Conservation (phyloP, 495 filamentous ascomycete genomes). For the Hyaloscypha variabilis region DNA sequence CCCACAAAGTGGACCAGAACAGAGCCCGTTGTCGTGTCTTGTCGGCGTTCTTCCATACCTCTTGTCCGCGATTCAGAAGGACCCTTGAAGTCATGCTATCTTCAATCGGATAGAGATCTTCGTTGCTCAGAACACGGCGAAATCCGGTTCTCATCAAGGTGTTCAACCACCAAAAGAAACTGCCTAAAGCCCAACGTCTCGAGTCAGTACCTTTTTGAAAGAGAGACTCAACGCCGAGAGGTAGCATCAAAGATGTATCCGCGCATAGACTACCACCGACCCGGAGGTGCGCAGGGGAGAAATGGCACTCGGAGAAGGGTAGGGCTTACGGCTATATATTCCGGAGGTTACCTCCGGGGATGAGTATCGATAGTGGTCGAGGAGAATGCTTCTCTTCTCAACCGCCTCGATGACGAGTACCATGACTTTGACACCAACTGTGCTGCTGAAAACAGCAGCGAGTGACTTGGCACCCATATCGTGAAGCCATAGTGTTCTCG, state of each 20-base stretch:
- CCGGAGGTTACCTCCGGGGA: conserved; percentile 61
- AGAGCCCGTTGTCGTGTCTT: conserved; percentile 42
- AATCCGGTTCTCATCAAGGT: conserved; percentile 47
- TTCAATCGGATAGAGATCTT: conserved; percentile 26
- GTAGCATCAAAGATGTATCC: no score
- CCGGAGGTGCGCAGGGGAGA: no score
- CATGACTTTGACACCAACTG: conserved; percentile 47
- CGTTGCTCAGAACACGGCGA: conserved; percentile 27
- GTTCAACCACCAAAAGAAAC: conserved; percentile 65
- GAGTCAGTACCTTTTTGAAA: background rate
- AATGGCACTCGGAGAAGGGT: background rate
- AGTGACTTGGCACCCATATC: conserved; percentile 19
- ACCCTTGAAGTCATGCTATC: conserved; percentile 21
- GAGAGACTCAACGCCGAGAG: no score
- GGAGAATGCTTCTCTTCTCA: conserved; percentile 53
- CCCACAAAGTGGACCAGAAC: conserved; percentile 52
- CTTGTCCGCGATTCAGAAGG: conserved; percentile 26
- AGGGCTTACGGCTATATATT: conserved; percentile 46
- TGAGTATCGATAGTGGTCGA: conserved; percentile 41
- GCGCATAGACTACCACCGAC: no score
- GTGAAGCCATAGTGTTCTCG: conserved; percentile 43
- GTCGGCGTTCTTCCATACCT: conserved; percentile 35
- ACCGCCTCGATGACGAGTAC: conserved; percentile 54
- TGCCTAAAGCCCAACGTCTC: background rate
- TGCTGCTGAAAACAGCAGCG: conserved; percentile 46